Evolutionary conservation across 495 filamentous ascomycete genomes (phyloP).

Genomic region (Wilcoxina mikolae): DNA sequence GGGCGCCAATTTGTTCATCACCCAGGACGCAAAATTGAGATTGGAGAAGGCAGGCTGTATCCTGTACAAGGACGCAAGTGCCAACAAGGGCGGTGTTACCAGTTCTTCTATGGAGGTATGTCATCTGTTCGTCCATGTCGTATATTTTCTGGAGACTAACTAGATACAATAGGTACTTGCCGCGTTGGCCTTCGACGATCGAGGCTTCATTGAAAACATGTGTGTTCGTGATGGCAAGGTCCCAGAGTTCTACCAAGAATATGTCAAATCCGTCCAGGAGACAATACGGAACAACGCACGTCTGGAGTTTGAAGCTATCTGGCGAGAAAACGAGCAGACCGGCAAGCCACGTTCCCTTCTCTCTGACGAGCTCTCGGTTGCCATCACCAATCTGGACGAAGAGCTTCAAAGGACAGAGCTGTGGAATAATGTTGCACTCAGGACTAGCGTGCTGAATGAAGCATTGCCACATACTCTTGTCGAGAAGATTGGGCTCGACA

Average conservation of each 20-base stretch:
- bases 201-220: slow-evolving; percentile 82
- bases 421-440: slow-evolving; percentile 70
- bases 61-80: slow-evolving; percentile 92
- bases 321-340: slow-evolving; percentile 78
- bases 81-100: slow-evolving; percentile 97
- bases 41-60: slow-evolving; percentile 87
- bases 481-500: slow-evolving; percentile 77
- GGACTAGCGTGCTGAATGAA: slow-evolving; percentile 63
- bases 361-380: slow-evolving; percentile 72
- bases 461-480: slow-evolving; percentile 73
- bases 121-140: not conserved
- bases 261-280: slow-evolving; percentile 81
- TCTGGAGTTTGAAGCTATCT: slow-evolving; percentile 95
- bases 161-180: slow-evolving; percentile 54
- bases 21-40: slow-evolving; percentile 90
- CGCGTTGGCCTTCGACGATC: slow-evolving; percentile 81
- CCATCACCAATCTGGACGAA: slow-evolving; percentile 89
- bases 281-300: slow-evolving; percentile 78
- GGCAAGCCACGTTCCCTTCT: slow-evolving; percentile 65
- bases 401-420: slow-evolving; percentile 84
- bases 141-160: slow-evolving; percentile 1
- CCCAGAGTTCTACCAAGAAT: slow-evolving; percentile 79
- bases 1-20: slow-evolving; percentile 96
- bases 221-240: slow-evolving; percentile 67
- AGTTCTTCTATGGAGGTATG: slow-evolving; percentile 74